Evolutionary conservation across 768 basidiomycete genomes (phyloP), one percentile per base, ranked within the genome.

Genomic region (Boletus vinaceobasis): DNA sequence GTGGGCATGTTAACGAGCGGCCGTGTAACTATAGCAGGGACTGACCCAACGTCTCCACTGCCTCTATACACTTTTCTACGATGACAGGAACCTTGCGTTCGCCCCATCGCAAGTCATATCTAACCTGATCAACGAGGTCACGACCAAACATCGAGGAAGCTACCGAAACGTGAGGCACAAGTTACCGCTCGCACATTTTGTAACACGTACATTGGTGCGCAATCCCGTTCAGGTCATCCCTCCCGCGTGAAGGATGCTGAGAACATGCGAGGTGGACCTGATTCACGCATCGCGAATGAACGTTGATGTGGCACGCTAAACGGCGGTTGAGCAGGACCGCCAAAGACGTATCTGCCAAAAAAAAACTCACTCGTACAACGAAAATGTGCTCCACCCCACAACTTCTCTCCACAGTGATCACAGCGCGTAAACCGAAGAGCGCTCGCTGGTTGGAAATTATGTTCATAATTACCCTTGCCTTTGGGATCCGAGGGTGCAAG

Each of bases 311-410:
- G 69, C 96, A 98, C 29, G 75, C 95, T 96, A 57, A 26, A 43
- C 32, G 26, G 13, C 26, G 9, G 26, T 36, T 58, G 29, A 70
- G 52, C 23, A 17, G 37, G 39, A 37, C 35, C 3, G 38, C 29
- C 40, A 40, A 31, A 13, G 23, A 35, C 4, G 9, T 1, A 21
- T 3, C n/a, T 2, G 17, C 36, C 36, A 43, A 15, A 19, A n/a
- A 19, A n/a, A 40, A 10, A 78, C 92, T 67, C 66, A 93, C 96
- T 79, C 60, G 86, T 82, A 68, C 97, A 99, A 32, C 91, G 87
- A 50, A 91, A 78, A 66, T 95, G 93, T n/a, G 94, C 84, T 7
- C 96, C 96, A 6, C 97, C 97, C 94, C 95, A 99, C 86, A 98
- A 86, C 77, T 98, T 99, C 67, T 98, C 97, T 33, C 86, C 87